Evolutionary conservation across 305 asterid species (phyloP).

Genomic region (Fraxinus angustifolia): DNA sequence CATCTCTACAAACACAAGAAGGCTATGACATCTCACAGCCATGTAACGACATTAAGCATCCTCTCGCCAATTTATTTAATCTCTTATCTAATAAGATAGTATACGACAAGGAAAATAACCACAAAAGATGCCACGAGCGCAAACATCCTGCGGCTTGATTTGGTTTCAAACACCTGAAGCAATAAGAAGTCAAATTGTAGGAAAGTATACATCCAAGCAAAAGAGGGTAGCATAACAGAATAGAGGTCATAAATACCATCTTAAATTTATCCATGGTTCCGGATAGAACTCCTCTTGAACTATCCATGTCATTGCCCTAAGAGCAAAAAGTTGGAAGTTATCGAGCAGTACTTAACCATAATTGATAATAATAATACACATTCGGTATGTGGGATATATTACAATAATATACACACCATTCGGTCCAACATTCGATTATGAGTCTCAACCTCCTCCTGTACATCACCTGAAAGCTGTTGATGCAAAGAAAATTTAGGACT

Average conservation of each 20-base stretch:
- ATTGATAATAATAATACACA: background rate
- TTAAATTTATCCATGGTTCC: slow-evolving; percentile 97
- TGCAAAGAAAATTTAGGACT: slow-evolving; percentile 19
- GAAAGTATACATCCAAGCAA: background rate
- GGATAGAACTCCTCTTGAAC: slow-evolving; percentile 83
- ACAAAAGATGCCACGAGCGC: slow-evolving; percentile 82
- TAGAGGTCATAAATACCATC: slow-evolving; percentile 48
- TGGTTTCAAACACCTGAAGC: slow-evolving; percentile 79
- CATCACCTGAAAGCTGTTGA: slow-evolving; percentile 78
- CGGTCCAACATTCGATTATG: slow-evolving; percentile 83
- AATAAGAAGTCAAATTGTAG: background rate
- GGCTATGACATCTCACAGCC: background rate
- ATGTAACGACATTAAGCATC: background rate
- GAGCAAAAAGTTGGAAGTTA: slow-evolving; percentile 9
- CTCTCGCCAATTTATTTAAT: background rate
- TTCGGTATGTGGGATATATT: background rate
- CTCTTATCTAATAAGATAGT: slow-evolving; percentile 72
- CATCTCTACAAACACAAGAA: background rate
- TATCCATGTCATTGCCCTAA: slow-evolving; percentile 94
- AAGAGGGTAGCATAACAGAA: background rate
- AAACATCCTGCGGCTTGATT: slow-evolving; percentile 78
- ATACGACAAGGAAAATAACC: slow-evolving; percentile 68
- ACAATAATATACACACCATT: slow-evolving; percentile 58
- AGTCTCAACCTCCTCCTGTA: slow-evolving; percentile 82
- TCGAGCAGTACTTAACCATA: background rate